These are phyloP conservation scores for Athelia sp. DNA, from an alignment of 1,284 basidiomycete genomes.

Conservation along the genomic window DNA sequence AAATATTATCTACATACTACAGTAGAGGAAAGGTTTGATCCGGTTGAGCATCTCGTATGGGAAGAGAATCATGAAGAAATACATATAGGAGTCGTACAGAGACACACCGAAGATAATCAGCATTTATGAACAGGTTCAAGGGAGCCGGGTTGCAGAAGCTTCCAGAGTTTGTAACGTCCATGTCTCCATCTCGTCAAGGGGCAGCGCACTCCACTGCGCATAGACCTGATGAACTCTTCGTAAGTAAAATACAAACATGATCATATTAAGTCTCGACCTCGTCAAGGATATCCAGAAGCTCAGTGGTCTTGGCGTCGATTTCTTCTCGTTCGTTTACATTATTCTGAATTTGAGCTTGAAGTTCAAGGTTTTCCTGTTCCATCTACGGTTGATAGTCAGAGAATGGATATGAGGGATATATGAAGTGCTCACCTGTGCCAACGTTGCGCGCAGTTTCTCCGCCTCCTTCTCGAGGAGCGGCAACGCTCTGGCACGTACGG, in stretches of 20 bases:
- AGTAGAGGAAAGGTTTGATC: too few species aligned
- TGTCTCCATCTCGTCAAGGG: conserved; percentile 54
- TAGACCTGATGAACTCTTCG: conserved; percentile 35
- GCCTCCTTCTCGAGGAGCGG: conserved; percentile 53
- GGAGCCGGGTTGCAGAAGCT: conserved; percentile 28
- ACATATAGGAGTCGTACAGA: too few species aligned
- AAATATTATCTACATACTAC: too few species aligned
- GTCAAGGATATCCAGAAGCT: conserved; percentile 51
- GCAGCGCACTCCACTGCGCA: conserved; percentile 48
- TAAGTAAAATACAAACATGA: conserved; percentile 1
- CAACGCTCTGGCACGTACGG: conserved; percentile 56
- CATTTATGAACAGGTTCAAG: too few species aligned
- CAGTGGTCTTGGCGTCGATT: conserved; percentile 38
- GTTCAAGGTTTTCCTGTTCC: conserved; percentile 45
- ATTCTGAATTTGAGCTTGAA: conserved; percentile 44
- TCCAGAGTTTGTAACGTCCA: conserved; percentile 61
- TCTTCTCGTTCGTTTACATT: conserved; percentile 41
- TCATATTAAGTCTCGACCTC: conserved; percentile 31
- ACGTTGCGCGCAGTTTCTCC: conserved; percentile 41
- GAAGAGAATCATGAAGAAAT: too few species aligned
- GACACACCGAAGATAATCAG: too few species aligned
- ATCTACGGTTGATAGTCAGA: conserved; percentile 32
- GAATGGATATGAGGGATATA: not conserved
- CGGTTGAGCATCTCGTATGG: too few species aligned
- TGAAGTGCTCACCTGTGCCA: conserved; percentile 39